Evolutionary conservation across 2,329 filamentous ascomycete genomes (phyloP).

Genomic region (Aspergillus pseudoglaucus): DNA sequence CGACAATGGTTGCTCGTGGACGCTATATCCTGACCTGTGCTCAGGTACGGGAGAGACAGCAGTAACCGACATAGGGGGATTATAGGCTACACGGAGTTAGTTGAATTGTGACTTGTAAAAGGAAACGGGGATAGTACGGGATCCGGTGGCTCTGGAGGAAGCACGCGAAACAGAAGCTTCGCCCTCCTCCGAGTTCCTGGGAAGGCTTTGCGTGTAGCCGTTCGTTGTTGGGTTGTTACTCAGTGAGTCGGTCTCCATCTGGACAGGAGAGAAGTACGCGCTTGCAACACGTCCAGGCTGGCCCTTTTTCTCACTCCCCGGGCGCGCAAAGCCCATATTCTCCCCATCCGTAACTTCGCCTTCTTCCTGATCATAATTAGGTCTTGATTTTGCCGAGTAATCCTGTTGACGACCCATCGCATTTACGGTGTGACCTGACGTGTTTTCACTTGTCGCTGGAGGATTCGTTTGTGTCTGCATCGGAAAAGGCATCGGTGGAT

Average conservation of each 20-base stretch:
- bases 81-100: slow-evolving; percentile 28
- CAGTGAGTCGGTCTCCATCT: background rate
- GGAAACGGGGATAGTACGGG: slow-evolving; percentile 20
- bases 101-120: background rate
- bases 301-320: background rate
- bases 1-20: background rate
- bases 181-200: slow-evolving; percentile 15
- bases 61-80: slow-evolving; percentile 24
- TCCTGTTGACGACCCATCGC: background rate
- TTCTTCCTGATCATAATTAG: slow-evolving; percentile 56
- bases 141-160: slow-evolving; percentile 24
- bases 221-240: background rate
- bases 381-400: slow-evolving; percentile 20
- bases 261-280: background rate
- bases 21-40: slow-evolving; percentile 7
- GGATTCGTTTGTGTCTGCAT: slow-evolving; percentile 6
- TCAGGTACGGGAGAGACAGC: slow-evolving; percentile 11
- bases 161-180: slow-evolving; percentile 16
- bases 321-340: slow-evolving; percentile 20
- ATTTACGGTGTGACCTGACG: background rate
- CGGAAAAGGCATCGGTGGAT: slow-evolving; percentile 15
- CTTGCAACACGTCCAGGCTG: background rate
- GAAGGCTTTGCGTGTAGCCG: background rate
- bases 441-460: slow-evolving; percentile 5
- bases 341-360: slow-evolving; percentile 70